Percentiles rank a stretch among this genome's conserved stretches.
Evolutionary conservation across 225 moss, liverwort and hornwort species (phyloP).

Genomic region (Bryum argenteum): DNA sequence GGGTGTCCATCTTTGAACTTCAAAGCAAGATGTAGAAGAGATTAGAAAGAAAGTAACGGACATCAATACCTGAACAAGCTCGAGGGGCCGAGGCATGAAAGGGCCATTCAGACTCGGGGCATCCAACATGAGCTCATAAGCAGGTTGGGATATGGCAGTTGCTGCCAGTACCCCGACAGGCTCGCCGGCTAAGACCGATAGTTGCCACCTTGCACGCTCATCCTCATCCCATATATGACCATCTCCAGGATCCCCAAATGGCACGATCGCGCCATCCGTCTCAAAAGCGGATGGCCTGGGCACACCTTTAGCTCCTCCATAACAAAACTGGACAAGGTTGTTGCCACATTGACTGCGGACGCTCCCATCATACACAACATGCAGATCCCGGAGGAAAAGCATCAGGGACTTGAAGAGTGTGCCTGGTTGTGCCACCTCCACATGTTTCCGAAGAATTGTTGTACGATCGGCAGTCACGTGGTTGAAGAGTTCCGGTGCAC

Average conservation of each 20-base stretch:
- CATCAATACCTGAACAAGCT: slow-evolving; percentile 73
- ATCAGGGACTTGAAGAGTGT: slow-evolving; percentile 81
- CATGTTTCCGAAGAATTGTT: slow-evolving; percentile 57
- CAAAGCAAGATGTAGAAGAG: neutral
- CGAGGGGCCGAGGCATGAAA: slow-evolving; percentile 63
- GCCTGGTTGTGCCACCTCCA: slow-evolving; percentile 80
- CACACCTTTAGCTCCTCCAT: slow-evolving; percentile 62
- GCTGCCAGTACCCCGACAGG: slow-evolving; percentile 91
- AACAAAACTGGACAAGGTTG: slow-evolving; percentile 70
- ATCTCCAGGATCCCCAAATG: slow-evolving; percentile 16
- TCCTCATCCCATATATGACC: slow-evolving; percentile 39
- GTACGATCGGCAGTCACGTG: slow-evolving; percentile 60
- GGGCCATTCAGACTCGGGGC: slow-evolving; percentile 69
- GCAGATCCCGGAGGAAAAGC: slow-evolving; percentile 73
- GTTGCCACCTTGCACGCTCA: slow-evolving; percentile 39
- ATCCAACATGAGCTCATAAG: slow-evolving; percentile 78
- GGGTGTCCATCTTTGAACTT: neutral
- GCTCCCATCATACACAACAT: slow-evolving; percentile 79
- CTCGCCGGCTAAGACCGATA: slow-evolving; percentile 76
- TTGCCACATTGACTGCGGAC: slow-evolving; percentile 72
- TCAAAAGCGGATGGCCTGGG: slow-evolving; percentile 14
- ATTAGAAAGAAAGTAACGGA: neutral
- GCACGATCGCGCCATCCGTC: slow-evolving; percentile 4
- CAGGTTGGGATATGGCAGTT: slow-evolving; percentile 82
- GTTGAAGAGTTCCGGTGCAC: slow-evolving; percentile 65